Conservation (phyloP, 2,329 filamentous ascomycete genomes). For the Parastagonospora avenae region DNA sequence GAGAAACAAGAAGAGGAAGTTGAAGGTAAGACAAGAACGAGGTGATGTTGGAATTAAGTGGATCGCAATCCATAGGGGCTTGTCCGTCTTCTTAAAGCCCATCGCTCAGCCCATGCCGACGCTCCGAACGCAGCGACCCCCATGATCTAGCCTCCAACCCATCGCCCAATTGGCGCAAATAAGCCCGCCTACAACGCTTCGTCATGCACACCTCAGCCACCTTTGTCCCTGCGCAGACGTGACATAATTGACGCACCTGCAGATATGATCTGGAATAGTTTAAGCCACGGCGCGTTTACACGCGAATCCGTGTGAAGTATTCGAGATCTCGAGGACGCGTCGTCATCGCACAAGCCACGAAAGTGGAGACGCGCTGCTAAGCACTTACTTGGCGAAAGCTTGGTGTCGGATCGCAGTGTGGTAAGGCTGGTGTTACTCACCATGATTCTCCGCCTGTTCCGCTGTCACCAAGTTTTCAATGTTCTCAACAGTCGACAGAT, state of each 20-base stretch:
- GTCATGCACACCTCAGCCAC: neutral
- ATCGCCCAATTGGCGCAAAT: too few relatives aligned
- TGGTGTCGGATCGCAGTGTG: neutral
- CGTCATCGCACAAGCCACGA: neutral
- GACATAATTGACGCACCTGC: too few relatives aligned
- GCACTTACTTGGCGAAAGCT: slow-evolving; percentile 3
- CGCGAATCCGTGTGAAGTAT: too few relatives aligned
- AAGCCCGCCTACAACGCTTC: neutral
- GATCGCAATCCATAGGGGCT: neutral
- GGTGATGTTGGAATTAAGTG: neutral
- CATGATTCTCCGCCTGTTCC: too few relatives aligned
- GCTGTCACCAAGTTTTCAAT: too few relatives aligned
- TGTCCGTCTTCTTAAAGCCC: neutral
- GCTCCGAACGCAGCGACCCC: neutral
- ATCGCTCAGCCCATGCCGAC: too few relatives aligned
- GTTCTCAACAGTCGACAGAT: too few relatives aligned
- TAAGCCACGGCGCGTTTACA: too few relatives aligned
- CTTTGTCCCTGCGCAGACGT: too few relatives aligned
- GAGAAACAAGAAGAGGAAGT: neutral
- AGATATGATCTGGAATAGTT: too few relatives aligned
- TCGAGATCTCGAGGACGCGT: neutral
- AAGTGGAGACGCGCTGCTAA: neutral
- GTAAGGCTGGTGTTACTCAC: too few relatives aligned
- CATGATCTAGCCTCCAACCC: too few relatives aligned
- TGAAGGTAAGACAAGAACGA: neutral